Percentiles rank a stretch among this genome's conserved stretches.
These are phyloP conservation scores for Allomyces javanicus DNA, from an alignment of 192 early-diverging fungal genomes.

Conservation along the genomic window DNA sequence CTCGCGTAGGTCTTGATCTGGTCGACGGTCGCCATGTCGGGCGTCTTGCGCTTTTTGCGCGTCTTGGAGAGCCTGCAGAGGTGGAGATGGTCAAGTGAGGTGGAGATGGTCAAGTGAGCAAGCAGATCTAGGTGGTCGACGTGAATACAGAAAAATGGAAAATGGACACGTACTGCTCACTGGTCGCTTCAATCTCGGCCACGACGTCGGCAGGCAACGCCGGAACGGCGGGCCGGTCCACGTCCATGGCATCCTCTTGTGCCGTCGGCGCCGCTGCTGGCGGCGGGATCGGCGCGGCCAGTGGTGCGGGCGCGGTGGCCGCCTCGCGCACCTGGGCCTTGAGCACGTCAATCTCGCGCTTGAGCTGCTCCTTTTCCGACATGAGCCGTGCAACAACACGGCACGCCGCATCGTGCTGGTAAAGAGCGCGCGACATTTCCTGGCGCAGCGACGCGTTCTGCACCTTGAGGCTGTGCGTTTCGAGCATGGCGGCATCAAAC, in stretches of 20 bases:
- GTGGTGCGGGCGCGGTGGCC: slow-evolving; percentile 11
- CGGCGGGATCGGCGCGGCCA: no score
- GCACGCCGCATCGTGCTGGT: slow-evolving; percentile 89
- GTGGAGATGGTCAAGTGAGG: slow-evolving; percentile 12
- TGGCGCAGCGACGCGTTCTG: slow-evolving; percentile 77
- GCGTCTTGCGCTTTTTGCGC: slow-evolving; percentile 69
- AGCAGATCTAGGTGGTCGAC: neutral
- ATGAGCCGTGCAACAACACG: slow-evolving; percentile 80
- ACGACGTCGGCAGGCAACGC: slow-evolving; percentile 21
- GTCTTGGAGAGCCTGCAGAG: slow-evolving; percentile 32
- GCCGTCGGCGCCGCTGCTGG: slow-evolving; percentile 8
- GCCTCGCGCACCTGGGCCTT: neutral
- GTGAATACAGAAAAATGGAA: neutral
- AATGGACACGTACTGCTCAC: slow-evolving; percentile 18
- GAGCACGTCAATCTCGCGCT: slow-evolving; percentile 18
- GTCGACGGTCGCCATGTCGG: slow-evolving; percentile 9
- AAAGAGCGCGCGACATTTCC: slow-evolving; percentile 83
- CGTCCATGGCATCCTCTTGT: slow-evolving; percentile 25
- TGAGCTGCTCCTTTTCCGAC: slow-evolving; percentile 83
- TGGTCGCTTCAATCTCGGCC: slow-evolving; percentile 29
- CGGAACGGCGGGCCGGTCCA: slow-evolving; percentile 14
- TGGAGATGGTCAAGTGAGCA: slow-evolving; percentile 7
- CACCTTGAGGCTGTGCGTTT: slow-evolving; percentile 78
- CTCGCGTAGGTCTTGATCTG: neutral
- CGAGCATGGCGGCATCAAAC: slow-evolving; percentile 90